phyloP scores from a whole-genome alignment of 1,139 yeast genomes.

The Candida frijolesensis region DNA sequence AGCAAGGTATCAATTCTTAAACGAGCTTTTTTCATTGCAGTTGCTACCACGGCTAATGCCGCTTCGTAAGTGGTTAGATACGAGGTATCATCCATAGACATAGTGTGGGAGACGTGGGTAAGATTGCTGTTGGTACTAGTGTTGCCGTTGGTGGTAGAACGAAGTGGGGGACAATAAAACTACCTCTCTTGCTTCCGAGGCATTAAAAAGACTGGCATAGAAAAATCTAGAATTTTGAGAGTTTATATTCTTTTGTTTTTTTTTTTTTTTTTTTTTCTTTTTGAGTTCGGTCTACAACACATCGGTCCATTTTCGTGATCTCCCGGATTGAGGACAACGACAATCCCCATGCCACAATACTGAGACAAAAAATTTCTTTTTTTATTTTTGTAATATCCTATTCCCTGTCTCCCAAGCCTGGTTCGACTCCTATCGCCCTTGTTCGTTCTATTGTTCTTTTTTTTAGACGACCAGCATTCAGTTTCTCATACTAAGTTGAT shows the following conservation, averaged over 20 bases:
- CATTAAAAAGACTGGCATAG: not conserved
- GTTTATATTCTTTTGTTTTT: not conserved
- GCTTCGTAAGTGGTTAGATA: conserved; percentile 78
- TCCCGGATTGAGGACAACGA: not conserved
- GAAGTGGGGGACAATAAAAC: not conserved
- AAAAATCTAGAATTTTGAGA: not conserved
- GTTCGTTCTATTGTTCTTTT: too few species aligned
- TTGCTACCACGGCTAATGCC: conserved; percentile 79
- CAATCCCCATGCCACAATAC: too few species aligned
- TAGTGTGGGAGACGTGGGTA: not conserved
- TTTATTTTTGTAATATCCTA: too few species aligned
- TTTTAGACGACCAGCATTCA: too few species aligned
- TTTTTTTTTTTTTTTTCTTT: not conserved
- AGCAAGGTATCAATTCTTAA: conserved; percentile 57
- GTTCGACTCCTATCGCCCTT: too few species aligned
- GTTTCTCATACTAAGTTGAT: too few species aligned
- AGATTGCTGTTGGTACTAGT: not conserved
- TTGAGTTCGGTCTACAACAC: not conserved
- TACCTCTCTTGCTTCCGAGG: not conserved
- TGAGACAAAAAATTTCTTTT: too few species aligned
- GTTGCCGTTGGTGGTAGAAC: not conserved
- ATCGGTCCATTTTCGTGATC: too few species aligned
- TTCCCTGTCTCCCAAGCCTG: too few species aligned
- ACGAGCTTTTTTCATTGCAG: conserved; percentile 79
- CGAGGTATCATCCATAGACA: conserved; percentile 44